Base-by-base conservation (phyloP, 139 green algal genomes). In the Pleodorina starrii region DNA sequence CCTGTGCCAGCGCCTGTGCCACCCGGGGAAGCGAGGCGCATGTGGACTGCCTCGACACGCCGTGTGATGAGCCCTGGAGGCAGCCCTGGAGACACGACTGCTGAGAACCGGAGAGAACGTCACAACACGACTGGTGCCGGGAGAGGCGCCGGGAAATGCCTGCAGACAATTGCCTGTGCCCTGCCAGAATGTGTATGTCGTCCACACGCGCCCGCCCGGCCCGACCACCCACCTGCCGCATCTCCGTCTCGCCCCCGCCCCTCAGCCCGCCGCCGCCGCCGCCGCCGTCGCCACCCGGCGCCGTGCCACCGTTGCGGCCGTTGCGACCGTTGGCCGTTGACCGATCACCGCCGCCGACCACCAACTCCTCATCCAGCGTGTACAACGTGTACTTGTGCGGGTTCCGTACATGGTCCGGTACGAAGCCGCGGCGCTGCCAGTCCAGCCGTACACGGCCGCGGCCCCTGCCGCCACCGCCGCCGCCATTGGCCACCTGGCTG, bases 321-420 rank as follows among this genome's bases (percentile, higher is more conserved):
- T 83, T 83, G 5, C 46, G 48, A 48, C 60, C 60, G 43, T 71
- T 71, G 44, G 16, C 51, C 17, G 38, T 25, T 40, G 57, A 29
- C 19, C 36, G 36, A 12, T 80, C 46, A 3, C 83, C 46, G 5
- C 83, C 46, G 29, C 90, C 85, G 35, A 90, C 90, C 73, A 82
- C 76, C 60, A 91, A n/a, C 17, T 84, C 75, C 71, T 89, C 90
- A 16, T 91, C 80, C 29, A 92, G 48, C 2, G 57, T 84, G 57
- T 91, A 93, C 59, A 93, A 75, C 2, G 59, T 91, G 60, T 93
- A 93, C 48, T 73, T 86, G 36, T 93, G 85, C 5, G 90, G 90
- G 72, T 93, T 89, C 10, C 57, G 35, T 7, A 93, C 85, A 42
- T 91, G 85, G 63, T 93, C 90, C 5, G 90, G 90, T 14, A 93